Base-by-base conservation (phyloP, 139 green algal species). In the Chlorella ohadii region DNA sequence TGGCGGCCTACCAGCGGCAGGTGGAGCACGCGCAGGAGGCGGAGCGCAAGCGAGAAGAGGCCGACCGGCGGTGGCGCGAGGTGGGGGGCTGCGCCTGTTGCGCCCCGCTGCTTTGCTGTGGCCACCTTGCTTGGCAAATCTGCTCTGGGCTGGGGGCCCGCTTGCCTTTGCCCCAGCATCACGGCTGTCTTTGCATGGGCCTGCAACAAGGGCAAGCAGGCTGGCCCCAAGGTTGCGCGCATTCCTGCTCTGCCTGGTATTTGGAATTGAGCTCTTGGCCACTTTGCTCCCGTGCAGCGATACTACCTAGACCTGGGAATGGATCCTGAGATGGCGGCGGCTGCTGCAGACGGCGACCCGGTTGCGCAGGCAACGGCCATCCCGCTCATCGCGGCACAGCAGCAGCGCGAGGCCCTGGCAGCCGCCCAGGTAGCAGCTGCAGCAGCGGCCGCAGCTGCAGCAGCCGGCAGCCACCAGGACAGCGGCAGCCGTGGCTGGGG, bases 11-110 rank as follows among this genome's bases (percentile, higher is more conserved):
- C 23, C 63, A 63, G 33, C 20, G 9, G 17, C 61, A 82, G 72
- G 72, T 76, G 57, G 72, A 82, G 56, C 19, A 5, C 5, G 76
- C 41, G 2, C 68, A 90, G 72, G 27, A 51, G 7, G 74, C 81
- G 55, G 82, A 55, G 59, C 47, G 70, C 19, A 57, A 82, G 75
- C 36, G 25, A 0, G 82, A 78, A 36, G 68, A 81, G 47, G 76
- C 67, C 11, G 82, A 88, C 57, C 33, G 67, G 55, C 56, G 38
- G 22, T 65, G 47, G 47, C 11, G 55, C 33, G 41, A 59, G 66
- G 47, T 71, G 65, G n/a, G 41, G 2, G n/a, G n/a, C n/a, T n/a
- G n/a, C n/a, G n/a, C n/a, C n/a, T n/a, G n/a, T n/a, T n/a, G n/a
- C n/a, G n/a, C n/a, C n/a, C 23, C 11, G 12, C 51, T 59, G 51